Evolutionary conservation across 306 rosid species (phyloP).

Genomic region (Trichosanthes cucumerina): DNA sequence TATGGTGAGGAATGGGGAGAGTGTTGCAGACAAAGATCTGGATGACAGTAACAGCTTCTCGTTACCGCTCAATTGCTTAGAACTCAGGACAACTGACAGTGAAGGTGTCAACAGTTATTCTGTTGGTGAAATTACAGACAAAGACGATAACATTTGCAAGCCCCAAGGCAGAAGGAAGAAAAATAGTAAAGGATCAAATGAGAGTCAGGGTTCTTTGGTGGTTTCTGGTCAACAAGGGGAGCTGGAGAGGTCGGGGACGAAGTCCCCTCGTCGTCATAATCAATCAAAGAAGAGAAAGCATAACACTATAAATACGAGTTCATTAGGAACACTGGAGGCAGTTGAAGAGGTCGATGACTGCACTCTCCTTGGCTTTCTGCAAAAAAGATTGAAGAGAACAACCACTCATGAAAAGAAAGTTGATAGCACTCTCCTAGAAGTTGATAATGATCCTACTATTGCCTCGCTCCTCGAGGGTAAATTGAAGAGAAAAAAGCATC

Average conservation of each 20-base stretch:
- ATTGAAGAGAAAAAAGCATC: constrained; percentile 5
- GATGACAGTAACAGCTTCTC: constrained; percentile 10
- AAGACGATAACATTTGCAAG: constrained; percentile 6
- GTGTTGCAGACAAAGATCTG: neutral
- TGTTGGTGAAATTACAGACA: constrained; percentile 6
- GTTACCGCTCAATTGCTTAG: neutral
- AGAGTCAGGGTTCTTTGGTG: neutral
- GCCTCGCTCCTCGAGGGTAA: constrained; percentile 12
- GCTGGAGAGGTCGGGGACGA: constrained; percentile 9
- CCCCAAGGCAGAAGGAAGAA: constrained; percentile 7
- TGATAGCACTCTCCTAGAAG: neutral
- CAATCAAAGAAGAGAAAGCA: constrained; percentile 32
- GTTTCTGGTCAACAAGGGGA: constrained; percentile 1
- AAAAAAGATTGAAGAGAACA: constrained; percentile 14
- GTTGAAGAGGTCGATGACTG: constrained; percentile 4
- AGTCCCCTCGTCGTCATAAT: constrained; percentile 2
- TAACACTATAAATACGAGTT: constrained; percentile 6
- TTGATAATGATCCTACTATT: constrained; percentile 14
- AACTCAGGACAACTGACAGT: neutral
- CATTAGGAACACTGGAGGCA: neutral
- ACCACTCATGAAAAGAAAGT: neutral
- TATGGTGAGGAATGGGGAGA: neutral
- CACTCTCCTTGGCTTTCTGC: constrained; percentile 15
- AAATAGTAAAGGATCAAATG: constrained; percentile 12
- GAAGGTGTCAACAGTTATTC: constrained; percentile 6